phyloP scores from a whole-genome alignment of 2,329 filamentous ascomycete species.

The Didymella exigua region DNA sequence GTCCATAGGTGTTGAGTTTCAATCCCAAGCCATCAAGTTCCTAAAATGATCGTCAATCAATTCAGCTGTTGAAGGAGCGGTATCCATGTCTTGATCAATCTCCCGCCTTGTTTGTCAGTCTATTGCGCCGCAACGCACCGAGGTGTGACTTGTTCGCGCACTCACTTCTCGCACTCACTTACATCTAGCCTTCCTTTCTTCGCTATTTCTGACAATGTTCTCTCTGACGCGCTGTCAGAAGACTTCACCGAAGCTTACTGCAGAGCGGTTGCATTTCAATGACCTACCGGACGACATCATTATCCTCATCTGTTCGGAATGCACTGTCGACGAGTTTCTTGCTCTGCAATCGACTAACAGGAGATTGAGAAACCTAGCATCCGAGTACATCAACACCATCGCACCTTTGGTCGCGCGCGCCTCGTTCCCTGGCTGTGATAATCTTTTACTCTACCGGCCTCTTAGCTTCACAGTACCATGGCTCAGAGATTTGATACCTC shows the following conservation, averaged over 20 bases:
- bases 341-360: conserved; percentile 28
- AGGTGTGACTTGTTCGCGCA: neutral
- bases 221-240: conserved; percentile 3
- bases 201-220: neutral
- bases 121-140: neutral
- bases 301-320: conserved; percentile 35
- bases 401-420: conserved; percentile 33
- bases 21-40: neutral
- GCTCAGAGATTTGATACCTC: conserved; percentile 37
- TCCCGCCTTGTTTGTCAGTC: conserved; percentile 1
- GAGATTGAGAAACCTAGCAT: conserved; percentile 30
- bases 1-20: neutral
- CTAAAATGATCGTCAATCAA: conserved; percentile 6
- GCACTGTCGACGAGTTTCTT: conserved; percentile 37
- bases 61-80: conserved; percentile 5
- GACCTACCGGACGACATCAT: conserved; percentile 40
- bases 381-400: conserved; percentile 35
- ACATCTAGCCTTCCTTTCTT: neutral
- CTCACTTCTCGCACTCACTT: neutral
- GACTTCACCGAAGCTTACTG: neutral
- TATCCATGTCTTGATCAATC: conserved; percentile 14
- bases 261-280: conserved; percentile 15
- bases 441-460: conserved; percentile 20
- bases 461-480: conserved; percentile 21
- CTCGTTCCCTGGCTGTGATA: conserved; percentile 32